Evolutionary conservation across 2,329 filamentous ascomycete species (phyloP), one percentile per base, ranked within the genome.

Genomic region (Arthrobotrys entomopaga): DNA sequence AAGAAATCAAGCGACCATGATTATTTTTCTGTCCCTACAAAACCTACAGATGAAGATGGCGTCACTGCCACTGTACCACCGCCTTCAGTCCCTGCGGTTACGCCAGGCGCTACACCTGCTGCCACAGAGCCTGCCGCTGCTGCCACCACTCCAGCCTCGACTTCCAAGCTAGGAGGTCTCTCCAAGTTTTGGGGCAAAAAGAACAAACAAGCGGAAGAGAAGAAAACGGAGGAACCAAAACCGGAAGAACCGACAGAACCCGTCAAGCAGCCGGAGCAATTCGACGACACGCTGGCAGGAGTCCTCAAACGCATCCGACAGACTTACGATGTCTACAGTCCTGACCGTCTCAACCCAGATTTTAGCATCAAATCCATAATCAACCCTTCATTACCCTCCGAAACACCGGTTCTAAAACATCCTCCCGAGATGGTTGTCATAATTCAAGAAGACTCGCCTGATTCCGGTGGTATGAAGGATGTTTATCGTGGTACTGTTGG

Each of bases 401-500:
- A 95, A 76, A 92, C 91, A 0, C 91, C 91, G 0, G 87, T 92
- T 6, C 82, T 95, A 42, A 91, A 91, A 79, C 86, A 90, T 3
- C 91, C 91, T 0, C 82, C 85, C 0, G 87, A 85, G 46, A 90
- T 88, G 29, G 88, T 87, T 77, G 85, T 91, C 52, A 88, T 90
- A 61, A 87, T 91, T 56, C 88, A 90, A 78, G 88, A 90, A 79
- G 89, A 90, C 80, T 89, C 87, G 1, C 78, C 78, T 8, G 78
- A 79, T 1, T 85, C 84, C 5, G 89, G 88, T 43, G 88, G 88
- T 60, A 89, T 86, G 67, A 91, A 92, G 26, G 95, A 98, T 83
- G 84, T 98, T 10, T 99, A 97, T 80, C 87, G 95, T 79, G 94
- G 95, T 26, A 96, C 90, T 2, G 91, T 98, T 1, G 90, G 88